Base-by-base conservation (phyloP, 73 alveolate genomes). In the Stentor roeselii region DNA sequence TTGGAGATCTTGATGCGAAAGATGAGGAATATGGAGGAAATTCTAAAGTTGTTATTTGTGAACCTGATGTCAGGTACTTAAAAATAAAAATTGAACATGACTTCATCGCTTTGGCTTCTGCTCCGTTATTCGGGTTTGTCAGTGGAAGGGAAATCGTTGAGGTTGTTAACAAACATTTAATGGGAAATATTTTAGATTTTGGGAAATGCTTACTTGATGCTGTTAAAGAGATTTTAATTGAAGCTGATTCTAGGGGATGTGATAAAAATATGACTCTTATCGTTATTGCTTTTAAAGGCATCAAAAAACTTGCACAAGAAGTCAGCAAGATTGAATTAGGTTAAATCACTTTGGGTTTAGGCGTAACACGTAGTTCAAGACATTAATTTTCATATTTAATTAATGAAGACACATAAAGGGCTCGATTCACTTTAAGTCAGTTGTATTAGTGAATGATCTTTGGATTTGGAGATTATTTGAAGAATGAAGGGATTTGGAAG, bases 1-100 rank as follows among this genome's bases (percentile, higher is more conserved):
- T 97, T 75, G 99, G 99, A 14, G 99, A 97, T 89, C 90, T 88
- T 0, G 99, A 97, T 67, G 99, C 99, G 38, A 97, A 97, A 88
- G 42, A 87, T 2, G 89, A 83, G 75, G 86, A 91, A 77, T 92
- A 59, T 89, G 99, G 99, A n/a, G 99, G 99, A 58, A 97, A 93
- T 78, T 96, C 98, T 3, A 94, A 96, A 67, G 99, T 97, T 3
- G 90, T 97, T 0, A 92, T 95, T 21, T 84, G 98, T 76, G 92
- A 89, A 4, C 99, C 99, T 42, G 99, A 97, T 61, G 89, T 97
- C 30, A 92, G 86, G 83, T 32, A 90, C 59, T 96, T 93, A 78
- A 96, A 96, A 88, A 86, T 97, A 74, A 85, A 75, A 60, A 84
- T 80, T 36, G 93, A 90, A 30, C 92, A 87, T 77, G 95, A 94